Conservation (phyloP, 257 asterid species). For the Solanum chmielewskii region DNA sequence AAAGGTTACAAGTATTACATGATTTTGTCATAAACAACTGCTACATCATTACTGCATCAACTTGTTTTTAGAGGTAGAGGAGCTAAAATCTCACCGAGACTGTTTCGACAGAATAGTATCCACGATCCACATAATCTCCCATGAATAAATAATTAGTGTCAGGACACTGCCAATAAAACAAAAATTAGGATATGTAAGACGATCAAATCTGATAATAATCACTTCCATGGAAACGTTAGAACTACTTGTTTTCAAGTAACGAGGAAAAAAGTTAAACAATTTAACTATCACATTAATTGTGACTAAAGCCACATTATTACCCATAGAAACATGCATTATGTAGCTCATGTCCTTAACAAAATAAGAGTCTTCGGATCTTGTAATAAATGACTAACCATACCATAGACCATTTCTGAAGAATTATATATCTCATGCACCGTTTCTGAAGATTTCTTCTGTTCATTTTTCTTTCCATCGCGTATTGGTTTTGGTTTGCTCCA, state of each 20-base stretch:
- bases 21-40: neutral
- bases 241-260: neutral
- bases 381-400: neutral
- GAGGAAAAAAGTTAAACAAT: neutral
- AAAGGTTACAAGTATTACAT: neutral
- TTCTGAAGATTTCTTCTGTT: neutral
- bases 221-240: neutral
- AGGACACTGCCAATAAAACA: slow-evolving; percentile 54
- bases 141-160: slow-evolving; percentile 80
- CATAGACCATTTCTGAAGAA: neutral
- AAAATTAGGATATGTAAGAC: neutral
- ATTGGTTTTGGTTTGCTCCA: neutral
- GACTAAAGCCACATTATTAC: neutral
- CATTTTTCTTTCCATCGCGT: neutral
- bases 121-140: slow-evolving; percentile 94
- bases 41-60: neutral
- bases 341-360: neutral
- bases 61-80: neutral
- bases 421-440: neutral
- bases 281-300: neutral
- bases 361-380: neutral
- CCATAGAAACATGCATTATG: neutral
- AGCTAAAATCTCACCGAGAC: slow-evolving; percentile 40
- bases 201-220: neutral
- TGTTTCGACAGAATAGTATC: slow-evolving; percentile 82